A percentile compares a stretch with the other conserved stretches of the same genome.
Conservation (phyloP, 345 rosid species). For the Bruguiera parviflora region DNA sequence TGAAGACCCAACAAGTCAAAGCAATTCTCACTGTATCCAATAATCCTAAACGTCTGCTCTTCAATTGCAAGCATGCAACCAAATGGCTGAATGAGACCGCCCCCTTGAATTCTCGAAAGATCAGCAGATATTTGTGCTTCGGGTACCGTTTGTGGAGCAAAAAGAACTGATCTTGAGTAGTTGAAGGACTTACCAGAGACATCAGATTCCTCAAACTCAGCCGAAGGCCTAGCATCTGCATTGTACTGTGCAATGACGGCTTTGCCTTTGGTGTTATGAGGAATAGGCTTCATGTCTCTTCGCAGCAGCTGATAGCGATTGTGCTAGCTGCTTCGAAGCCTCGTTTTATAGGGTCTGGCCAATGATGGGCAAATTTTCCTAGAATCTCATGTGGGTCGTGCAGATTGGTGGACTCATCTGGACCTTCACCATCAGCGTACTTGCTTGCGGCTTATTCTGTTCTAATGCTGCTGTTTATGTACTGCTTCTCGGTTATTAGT, state of each 20-base stretch:
- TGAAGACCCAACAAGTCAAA: conserved; percentile 45
- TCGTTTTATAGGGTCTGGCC: conserved; percentile 12
- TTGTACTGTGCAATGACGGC: conserved; percentile 55
- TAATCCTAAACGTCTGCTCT: conserved; percentile 55
- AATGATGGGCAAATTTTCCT: neutral
- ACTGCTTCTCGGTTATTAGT: too few species aligned
- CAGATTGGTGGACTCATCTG: neutral
- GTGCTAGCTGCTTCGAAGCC: conserved; percentile 4
- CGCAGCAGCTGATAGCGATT: conserved; percentile 40
- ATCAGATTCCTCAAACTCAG: conserved; percentile 62
- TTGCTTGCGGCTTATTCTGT: neutral
- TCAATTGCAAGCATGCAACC: conserved; percentile 72
- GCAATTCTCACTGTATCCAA: conserved; percentile 65
- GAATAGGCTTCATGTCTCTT: conserved; percentile 44
- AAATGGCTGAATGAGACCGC: conserved; percentile 75
- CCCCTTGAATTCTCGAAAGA: conserved; percentile 67
- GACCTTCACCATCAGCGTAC: conserved; percentile 13
- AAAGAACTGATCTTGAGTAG: conserved; percentile 58
- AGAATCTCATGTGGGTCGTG: conserved; percentile 13
- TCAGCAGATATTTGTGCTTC: conserved; percentile 68
- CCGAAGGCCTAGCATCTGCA: conserved; percentile 70
- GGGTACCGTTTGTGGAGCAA: conserved; percentile 44
- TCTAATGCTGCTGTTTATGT: too few species aligned
- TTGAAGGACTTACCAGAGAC: conserved; percentile 65
- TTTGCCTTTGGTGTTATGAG: conserved; percentile 21